A percentile compares a stretch with the other conserved stretches of the same genome.
Evolutionary conservation across 371 early-diverging fungal genomes (phyloP).

Genomic region (Mucor plumbeus): DNA sequence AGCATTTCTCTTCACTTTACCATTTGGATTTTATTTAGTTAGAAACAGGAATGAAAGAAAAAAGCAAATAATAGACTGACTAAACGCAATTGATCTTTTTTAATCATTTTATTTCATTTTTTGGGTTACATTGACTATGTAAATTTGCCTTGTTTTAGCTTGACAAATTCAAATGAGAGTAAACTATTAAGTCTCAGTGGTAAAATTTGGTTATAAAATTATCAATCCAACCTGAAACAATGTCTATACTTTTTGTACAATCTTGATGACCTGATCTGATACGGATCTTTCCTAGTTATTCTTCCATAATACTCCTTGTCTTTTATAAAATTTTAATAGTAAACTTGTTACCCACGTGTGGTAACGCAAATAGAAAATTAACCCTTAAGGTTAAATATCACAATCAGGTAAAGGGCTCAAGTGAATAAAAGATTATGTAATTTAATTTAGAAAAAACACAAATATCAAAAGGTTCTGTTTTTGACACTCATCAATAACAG

Average conservation of each 20-base stretch:
- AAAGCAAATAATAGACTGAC: background rate
- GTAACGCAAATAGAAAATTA: background rate
- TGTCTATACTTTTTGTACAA: background rate
- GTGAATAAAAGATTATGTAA: background rate
- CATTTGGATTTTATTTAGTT: background rate
- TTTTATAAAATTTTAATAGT: background rate
- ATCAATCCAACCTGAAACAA: background rate
- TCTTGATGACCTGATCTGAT: background rate
- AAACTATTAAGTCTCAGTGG: background rate
- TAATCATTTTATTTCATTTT: background rate
- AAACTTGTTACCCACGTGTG: background rate
- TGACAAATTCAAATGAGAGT: background rate
- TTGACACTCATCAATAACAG: no score
- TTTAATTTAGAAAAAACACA: background rate
- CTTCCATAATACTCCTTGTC: background rate
- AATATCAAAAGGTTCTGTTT: no score
- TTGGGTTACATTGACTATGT: background rate
- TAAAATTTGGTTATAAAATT: background rate
- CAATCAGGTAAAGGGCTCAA: background rate
- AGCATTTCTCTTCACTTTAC: background rate
- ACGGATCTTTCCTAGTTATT: background rate
- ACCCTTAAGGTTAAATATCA: background rate
- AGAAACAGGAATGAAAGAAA: background rate
- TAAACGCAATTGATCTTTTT: background rate
- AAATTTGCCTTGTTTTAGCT: background rate